Evolutionary conservation across 73 alveolate species (phyloP).

Genomic region (Tetrahymena thermophila): DNA sequence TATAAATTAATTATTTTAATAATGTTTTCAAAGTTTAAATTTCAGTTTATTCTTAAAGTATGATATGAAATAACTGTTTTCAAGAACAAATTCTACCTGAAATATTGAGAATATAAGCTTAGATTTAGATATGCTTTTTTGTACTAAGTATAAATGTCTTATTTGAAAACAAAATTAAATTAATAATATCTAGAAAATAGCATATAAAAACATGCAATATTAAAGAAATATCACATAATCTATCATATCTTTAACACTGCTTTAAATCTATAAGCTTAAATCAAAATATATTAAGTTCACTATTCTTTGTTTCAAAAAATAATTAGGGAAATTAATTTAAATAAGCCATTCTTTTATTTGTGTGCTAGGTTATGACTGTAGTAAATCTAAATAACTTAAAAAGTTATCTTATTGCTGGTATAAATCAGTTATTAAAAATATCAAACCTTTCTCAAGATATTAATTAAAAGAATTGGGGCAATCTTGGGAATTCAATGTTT

Average conservation of each 20-base stretch:
- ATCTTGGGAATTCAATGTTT: background rate
- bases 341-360: background rate
- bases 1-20: background rate
- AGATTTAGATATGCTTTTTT: background rate
- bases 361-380: background rate
- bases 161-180: background rate
- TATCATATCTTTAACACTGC: background rate
- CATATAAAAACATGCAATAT: background rate
- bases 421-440: background rate
- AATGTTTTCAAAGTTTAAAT: background rate
- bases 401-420: background rate
- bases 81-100: background rate
- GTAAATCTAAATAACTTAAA: background rate
- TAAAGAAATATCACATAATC: background rate
- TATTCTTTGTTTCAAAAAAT: background rate
- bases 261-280: background rate
- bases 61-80: background rate
- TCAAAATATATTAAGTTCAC: background rate
- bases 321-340: background rate
- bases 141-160: background rate
- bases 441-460: background rate
- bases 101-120: background rate
- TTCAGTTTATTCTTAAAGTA: background rate
- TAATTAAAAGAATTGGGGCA: background rate
- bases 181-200: background rate